These are phyloP conservation scores for Geosmithia morbida DNA, from an alignment of 2,329 filamentous ascomycete genomes.

Conservation along the genomic window DNA sequence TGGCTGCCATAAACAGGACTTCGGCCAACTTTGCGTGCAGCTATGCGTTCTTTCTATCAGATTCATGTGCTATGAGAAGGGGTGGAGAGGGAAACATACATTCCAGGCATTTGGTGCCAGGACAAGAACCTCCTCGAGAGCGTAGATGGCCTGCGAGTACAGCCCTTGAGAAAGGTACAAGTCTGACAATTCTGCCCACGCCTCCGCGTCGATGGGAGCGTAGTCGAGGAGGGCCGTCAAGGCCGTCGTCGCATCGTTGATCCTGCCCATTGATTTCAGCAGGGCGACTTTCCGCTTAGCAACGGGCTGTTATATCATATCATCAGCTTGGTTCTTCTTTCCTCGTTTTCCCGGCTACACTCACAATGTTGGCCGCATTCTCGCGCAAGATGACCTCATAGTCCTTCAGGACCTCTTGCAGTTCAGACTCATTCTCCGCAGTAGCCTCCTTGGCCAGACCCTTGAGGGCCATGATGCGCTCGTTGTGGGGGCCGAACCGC, in stretches of 20 bases:
- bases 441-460: constrained; percentile 77
- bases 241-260: constrained; percentile 57
- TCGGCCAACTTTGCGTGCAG: constrained; percentile 82
- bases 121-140: constrained; percentile 80
- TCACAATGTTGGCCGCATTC: constrained; percentile 67
- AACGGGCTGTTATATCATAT: constrained; percentile 45
- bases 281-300: constrained; percentile 74
- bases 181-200: constrained; percentile 84
- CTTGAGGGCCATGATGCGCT: constrained; percentile 69
- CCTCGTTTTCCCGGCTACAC: constrained; percentile 16
- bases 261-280: constrained; percentile 56
- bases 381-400: constrained; percentile 65
- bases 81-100: constrained; percentile 33
- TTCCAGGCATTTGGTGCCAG: constrained; percentile 91
- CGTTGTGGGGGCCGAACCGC: constrained; percentile 74
- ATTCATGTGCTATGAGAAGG: not conserved
- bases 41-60: constrained; percentile 24
- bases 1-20: constrained; percentile 57
- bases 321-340: not conserved
- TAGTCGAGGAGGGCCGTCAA: constrained; percentile 66
- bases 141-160: constrained; percentile 72
- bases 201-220: constrained; percentile 79
- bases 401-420: constrained; percentile 57
- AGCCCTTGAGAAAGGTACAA: constrained; percentile 70
- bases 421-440: constrained; percentile 47